Evolutionary conservation across 1,284 basidiomycete genomes (phyloP).

Genomic region (Fomitopsis pinicola): DNA sequence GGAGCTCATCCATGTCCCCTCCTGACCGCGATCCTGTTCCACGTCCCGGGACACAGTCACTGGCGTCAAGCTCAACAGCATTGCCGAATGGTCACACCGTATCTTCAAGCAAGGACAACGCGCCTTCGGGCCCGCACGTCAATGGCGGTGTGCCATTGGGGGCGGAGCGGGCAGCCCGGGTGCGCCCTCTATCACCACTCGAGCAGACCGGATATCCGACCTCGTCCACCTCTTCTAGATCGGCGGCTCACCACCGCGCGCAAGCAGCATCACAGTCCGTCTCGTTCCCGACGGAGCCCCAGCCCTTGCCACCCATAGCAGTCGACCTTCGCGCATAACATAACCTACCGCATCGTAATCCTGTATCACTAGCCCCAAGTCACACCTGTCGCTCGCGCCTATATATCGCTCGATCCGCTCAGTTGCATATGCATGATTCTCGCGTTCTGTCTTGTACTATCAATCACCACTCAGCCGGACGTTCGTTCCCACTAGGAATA

Average conservation of each 20-base stretch:
- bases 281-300: not conserved
- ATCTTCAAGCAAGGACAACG: not conserved
- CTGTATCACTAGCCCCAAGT: slow-evolving; percentile 4
- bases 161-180: not conserved
- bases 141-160: not conserved
- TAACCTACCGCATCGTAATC: not conserved
- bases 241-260: not conserved
- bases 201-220: not conserved
- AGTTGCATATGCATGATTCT: not conserved
- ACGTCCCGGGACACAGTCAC: not conserved
- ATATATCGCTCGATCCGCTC: not conserved
- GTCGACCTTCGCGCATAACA: slow-evolving; percentile 18
- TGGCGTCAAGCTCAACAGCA: not conserved
- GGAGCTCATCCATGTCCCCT: slow-evolving; percentile 27
- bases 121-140: not conserved
- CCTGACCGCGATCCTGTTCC: not conserved
- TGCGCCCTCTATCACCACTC: not conserved
- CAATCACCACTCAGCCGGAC: not conserved
- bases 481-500: not conserved
- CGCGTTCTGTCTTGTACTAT: not conserved
- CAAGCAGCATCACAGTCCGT: not conserved
- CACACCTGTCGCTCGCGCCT: not conserved
- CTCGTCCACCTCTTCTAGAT: not conserved
- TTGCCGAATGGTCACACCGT: slow-evolving; percentile 7
- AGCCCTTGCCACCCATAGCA: slow-evolving; percentile 14